A percentile compares a stretch with the other conserved stretches of the same genome.
phyloP scores from a whole-genome alignment of 495 filamentous ascomycete genomes.

The Viridothelium virens region DNA sequence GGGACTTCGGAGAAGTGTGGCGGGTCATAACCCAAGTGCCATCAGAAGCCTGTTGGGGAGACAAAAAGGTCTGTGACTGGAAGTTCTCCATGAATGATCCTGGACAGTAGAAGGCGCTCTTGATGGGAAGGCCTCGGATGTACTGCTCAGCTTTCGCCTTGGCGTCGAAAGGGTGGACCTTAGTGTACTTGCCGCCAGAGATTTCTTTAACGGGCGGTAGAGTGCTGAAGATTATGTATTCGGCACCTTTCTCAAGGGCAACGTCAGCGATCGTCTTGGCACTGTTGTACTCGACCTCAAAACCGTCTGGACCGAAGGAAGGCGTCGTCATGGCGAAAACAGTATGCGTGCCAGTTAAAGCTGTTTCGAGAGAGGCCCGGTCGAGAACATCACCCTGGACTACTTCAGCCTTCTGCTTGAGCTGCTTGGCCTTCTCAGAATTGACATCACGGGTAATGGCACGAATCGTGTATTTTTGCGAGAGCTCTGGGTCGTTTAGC shows the following conservation, averaged over 20 bases:
- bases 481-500: constrained; percentile 22
- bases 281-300: constrained; percentile 35
- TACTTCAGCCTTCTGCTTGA: constrained; percentile 16
- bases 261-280: constrained; percentile 34
- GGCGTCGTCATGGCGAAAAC: constrained; percentile 42
- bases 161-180: constrained; percentile 14
- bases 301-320: constrained; percentile 29
- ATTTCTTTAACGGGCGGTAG: constrained; percentile 35
- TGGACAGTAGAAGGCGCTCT: constrained; percentile 40
- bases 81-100: constrained; percentile 49
- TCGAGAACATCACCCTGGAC: constrained; percentile 27
- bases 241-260: constrained; percentile 29
- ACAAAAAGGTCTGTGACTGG: constrained; percentile 26
- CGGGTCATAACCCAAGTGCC: constrained; percentile 32
- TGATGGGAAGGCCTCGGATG: constrained; percentile 39
- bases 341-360: constrained; percentile 31
- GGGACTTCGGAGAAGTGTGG: constrained; percentile 29
- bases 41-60: constrained; percentile 27
- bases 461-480: constrained; percentile 20
- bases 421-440: constrained; percentile 11
- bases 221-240: constrained; percentile 37
- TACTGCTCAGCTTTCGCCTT: constrained; percentile 31
- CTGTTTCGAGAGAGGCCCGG: constrained; percentile 24
- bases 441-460: constrained; percentile 19
- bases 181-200: constrained; percentile 35